These are phyloP conservation scores for Graphilbum ipis-grandicollis DNA, from an alignment of 2,329 filamentous ascomycete species.

Conservation along the genomic window DNA sequence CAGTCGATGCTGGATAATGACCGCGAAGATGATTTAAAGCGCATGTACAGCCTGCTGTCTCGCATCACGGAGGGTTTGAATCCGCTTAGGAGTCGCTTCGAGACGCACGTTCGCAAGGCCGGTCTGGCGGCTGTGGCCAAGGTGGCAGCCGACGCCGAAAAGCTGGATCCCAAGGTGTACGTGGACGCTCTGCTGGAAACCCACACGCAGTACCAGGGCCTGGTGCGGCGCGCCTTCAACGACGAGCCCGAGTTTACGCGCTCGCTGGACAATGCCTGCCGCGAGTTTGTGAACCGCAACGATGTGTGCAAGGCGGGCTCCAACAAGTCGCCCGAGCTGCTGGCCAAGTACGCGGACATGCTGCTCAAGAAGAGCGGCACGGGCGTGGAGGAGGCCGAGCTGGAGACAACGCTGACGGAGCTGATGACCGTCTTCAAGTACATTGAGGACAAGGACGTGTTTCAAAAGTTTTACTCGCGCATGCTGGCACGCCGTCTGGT, in stretches of 20 bases:
- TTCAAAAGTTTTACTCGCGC: conserved; percentile 97
- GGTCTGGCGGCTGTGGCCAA: conserved; percentile 81
- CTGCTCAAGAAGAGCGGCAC: conserved; percentile 85
- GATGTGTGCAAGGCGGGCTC: conserved; percentile 87
- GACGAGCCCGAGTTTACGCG: conserved; percentile 95
- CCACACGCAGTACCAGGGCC: conserved; percentile 77
- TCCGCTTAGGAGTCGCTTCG: conserved; percentile 71
- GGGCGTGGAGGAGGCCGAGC: conserved; percentile 81
- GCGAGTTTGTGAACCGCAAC: conserved; percentile 96
- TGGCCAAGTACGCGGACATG: conserved; percentile 90
- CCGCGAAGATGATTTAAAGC: conserved; percentile 82
- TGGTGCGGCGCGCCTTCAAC: conserved; percentile 84
- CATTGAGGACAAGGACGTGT: conserved; percentile 98
- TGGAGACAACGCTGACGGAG: conserved; percentile 74
- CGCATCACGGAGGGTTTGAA: conserved; percentile 85
- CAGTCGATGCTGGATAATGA: conserved; percentile 87
- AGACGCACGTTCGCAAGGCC: conserved; percentile 81
- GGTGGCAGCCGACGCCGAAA: conserved; percentile 73
- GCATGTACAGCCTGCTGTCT: conserved; percentile 87
- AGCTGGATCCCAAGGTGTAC: conserved; percentile 88
- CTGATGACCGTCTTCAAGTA: conserved; percentile 99
- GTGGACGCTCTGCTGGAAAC: conserved; percentile 90
- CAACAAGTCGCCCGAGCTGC: conserved; percentile 81
- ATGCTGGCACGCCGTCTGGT: conserved; percentile 92
- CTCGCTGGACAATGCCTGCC: conserved; percentile 89